Conservation (phyloP, 2,329 filamentous ascomycete species). For the Clarireedia paspali region DNA sequence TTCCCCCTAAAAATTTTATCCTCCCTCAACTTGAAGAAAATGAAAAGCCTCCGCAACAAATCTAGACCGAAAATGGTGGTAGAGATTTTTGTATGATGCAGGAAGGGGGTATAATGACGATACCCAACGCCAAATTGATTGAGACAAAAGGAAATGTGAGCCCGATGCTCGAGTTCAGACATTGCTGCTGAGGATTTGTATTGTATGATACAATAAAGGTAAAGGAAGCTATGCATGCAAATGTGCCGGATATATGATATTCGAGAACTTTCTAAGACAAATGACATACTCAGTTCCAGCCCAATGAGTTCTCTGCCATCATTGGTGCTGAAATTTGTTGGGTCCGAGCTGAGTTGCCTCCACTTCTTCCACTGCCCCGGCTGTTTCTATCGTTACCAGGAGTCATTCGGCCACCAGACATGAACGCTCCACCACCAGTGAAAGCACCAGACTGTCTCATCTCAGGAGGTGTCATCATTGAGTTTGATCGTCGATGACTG, state of each 20-base stretch:
- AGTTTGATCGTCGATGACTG: constrained; percentile 55
- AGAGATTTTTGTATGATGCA: constrained; percentile 22
- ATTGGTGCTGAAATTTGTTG: constrained; percentile 66
- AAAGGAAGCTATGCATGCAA: constrained; percentile 9
- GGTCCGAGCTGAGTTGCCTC: constrained; percentile 43
- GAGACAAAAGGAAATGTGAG: constrained; percentile 25
- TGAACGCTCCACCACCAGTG: constrained; percentile 40
- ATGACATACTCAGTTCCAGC: constrained; percentile 54
- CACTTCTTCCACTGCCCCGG: constrained; percentile 44
- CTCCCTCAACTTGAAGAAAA: constrained; percentile 4
- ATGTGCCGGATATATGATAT: constrained; percentile 17
- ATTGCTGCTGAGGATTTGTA: constrained; percentile 11
- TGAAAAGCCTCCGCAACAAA: constrained; percentile 25
- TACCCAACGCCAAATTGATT: constrained; percentile 26
- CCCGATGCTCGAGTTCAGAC: constrained; percentile 17
- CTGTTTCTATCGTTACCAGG: constrained; percentile 39
- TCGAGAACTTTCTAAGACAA: constrained; percentile 13
- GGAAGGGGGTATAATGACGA: constrained; percentile 24
- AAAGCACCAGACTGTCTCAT: constrained; percentile 40
- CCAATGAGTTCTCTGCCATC: constrained; percentile 70
- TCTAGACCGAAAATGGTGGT: constrained; percentile 20
- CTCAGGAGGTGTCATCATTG: constrained; percentile 42
- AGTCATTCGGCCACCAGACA: constrained; percentile 32
- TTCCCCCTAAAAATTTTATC: not conserved
- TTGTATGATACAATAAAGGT: constrained; percentile 24